Evolutionary conservation across 2,329 filamentous ascomycete genomes (phyloP).

Genomic region (Penicillium sp.): DNA sequence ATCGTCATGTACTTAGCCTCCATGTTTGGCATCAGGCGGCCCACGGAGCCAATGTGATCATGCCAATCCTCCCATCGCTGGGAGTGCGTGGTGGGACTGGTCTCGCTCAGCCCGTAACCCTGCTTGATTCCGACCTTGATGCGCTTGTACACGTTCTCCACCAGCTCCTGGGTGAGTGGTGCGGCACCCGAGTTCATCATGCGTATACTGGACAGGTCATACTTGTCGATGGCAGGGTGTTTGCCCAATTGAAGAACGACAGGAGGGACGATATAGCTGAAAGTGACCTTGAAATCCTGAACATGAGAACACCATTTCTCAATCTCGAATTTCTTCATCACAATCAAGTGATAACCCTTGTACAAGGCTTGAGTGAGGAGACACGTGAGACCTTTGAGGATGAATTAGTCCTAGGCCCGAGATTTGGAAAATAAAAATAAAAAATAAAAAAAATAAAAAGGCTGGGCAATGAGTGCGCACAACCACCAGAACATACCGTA

Average conservation of each 20-base stretch:
- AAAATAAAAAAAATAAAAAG: no score
- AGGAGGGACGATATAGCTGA: constrained; percentile 76
- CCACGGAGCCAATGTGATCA: constrained; percentile 69
- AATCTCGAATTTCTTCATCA: constrained; percentile 76
- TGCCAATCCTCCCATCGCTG: constrained; percentile 72
- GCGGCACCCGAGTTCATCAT: constrained; percentile 87
- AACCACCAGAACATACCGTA: constrained; percentile 54
- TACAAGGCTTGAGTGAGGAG: constrained; percentile 64
- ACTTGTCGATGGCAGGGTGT: constrained; percentile 68
- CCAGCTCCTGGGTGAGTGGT: constrained; percentile 73
- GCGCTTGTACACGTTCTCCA: constrained; percentile 66
- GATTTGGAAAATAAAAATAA: background rate
- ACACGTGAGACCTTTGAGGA: constrained; percentile 57
- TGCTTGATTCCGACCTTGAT: constrained; percentile 80
- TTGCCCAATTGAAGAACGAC: constrained; percentile 77
- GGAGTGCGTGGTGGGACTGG: constrained; percentile 69
- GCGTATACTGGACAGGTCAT: constrained; percentile 70
- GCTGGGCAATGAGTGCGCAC: no score
- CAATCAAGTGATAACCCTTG: constrained; percentile 59
- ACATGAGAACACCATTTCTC: constrained; percentile 71
- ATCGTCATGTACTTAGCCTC: constrained; percentile 69
- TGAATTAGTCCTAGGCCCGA: background rate
- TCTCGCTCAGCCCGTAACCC: constrained; percentile 86
- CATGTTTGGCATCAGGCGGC: constrained; percentile 70
- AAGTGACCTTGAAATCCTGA: constrained; percentile 68